Conservation (phyloP, 768 basidiomycete species). For the Hysterangium stoloniferum region DNA sequence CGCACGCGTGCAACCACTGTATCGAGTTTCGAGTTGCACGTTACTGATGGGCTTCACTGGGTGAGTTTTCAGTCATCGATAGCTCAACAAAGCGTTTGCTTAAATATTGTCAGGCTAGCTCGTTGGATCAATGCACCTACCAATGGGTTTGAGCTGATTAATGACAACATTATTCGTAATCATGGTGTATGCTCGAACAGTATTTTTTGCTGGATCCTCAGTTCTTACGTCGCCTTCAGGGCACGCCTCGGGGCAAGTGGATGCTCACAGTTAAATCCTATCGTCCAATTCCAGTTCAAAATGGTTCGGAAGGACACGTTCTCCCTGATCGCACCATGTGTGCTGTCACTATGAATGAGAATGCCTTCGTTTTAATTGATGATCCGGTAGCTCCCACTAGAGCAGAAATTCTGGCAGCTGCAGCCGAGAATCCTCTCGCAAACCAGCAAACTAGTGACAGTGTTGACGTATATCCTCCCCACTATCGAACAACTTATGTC, state of each 20-base stretch:
- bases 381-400: slow-evolving; percentile 66
- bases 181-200: slow-evolving; percentile 44
- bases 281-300: slow-evolving; percentile 48
- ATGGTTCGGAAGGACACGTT: slow-evolving; percentile 26
- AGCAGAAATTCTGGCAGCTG: slow-evolving; percentile 42
- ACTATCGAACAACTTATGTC: slow-evolving; percentile 71
- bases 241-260: slow-evolving; percentile 57
- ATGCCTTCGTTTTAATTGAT: slow-evolving; percentile 72
- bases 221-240: slow-evolving; percentile 33
- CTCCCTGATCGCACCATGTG: slow-evolving; percentile 64
- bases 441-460: slow-evolving; percentile 31
- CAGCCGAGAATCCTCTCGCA: slow-evolving; percentile 35
- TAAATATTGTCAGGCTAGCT: slow-evolving; percentile 44
- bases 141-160: slow-evolving; percentile 57
- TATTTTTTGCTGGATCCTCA: slow-evolving; percentile 11
- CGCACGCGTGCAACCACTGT: too few species aligned
- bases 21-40: too few species aligned
- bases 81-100: not conserved
- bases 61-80: too few species aligned
- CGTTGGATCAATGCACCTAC: slow-evolving; percentile 81
- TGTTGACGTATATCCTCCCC: slow-evolving; percentile 28
- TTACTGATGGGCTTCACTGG: slow-evolving; percentile 55
- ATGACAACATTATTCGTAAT: slow-evolving; percentile 60
- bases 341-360: slow-evolving; percentile 70
- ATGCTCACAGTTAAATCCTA: slow-evolving; percentile 63